Evolutionary conservation across 2,329 filamentous ascomycete genomes (phyloP).

Genomic region (Fusarium drepaniforme): DNA sequence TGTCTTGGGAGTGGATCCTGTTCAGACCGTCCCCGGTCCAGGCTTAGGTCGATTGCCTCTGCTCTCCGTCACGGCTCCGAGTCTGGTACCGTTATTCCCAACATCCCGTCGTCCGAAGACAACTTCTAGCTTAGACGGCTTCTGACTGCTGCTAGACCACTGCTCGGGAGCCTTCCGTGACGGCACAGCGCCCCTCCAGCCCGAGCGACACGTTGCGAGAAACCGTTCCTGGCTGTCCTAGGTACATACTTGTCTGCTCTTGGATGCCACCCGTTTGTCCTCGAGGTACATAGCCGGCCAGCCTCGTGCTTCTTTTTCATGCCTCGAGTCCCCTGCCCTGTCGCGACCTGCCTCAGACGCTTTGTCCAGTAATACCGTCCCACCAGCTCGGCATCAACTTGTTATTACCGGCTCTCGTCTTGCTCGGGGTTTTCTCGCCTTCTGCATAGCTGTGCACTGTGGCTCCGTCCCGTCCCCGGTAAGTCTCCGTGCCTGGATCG

Average conservation of each 20-base stretch:
- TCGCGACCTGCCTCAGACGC: conserved; percentile 21
- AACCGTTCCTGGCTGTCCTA: conserved; percentile 23
- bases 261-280: conserved; percentile 31
- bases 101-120: conserved; percentile 47
- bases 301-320: conserved; percentile 23
- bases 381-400: conserved; percentile 24
- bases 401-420: conserved; percentile 15
- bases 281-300: conserved; percentile 31
- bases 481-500: conserved; percentile 36
- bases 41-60: conserved; percentile 33
- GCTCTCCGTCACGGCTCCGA: conserved; percentile 35
- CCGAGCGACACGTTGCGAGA: conserved; percentile 24
- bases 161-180: conserved; percentile 42
- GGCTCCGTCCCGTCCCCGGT: conserved; percentile 38
- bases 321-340: conserved; percentile 6
- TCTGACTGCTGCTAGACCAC: conserved; percentile 13
- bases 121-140: conserved; percentile 13
- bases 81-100: conserved; percentile 29
- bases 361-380: conserved; percentile 17
- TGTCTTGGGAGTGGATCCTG: conserved; percentile 35
- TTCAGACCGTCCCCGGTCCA: conserved; percentile 31
- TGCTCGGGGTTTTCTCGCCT: conserved; percentile 42
- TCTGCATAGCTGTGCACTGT: conserved; percentile 20
- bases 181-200: conserved; percentile 22
- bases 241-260: conserved; percentile 7